Evolutionary conservation across 2,329 filamentous ascomycete species (phyloP).

Genomic region (Plenodomus lindquistii): DNA sequence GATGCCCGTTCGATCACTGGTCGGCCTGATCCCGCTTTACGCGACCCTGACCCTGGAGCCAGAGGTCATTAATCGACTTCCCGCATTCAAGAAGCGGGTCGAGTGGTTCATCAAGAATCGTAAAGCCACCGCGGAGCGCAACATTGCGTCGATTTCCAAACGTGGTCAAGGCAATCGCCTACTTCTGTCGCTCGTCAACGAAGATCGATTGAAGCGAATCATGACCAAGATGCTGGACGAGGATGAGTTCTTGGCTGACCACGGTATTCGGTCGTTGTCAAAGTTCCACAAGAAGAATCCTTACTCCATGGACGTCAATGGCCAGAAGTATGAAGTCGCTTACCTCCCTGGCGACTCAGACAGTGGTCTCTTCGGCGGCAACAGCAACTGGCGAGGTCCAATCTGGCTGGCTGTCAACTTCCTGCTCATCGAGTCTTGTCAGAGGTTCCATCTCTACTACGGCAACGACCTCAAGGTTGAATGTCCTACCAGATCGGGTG

Average conservation of each 20-base stretch:
- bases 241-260: slow-evolving; percentile 86
- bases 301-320: slow-evolving; percentile 94
- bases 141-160: slow-evolving; percentile 90
- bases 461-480: slow-evolving; percentile 86
- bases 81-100: slow-evolving; percentile 88
- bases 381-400: slow-evolving; percentile 95
- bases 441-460: slow-evolving; percentile 95
- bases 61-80: slow-evolving; percentile 87
- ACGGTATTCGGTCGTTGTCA: slow-evolving; percentile 89
- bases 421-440: slow-evolving; percentile 88
- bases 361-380: slow-evolving; percentile 91
- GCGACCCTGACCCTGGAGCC: slow-evolving; percentile 91
- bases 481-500: slow-evolving; percentile 89
- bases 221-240: slow-evolving; percentile 91
- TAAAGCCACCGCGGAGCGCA: slow-evolving; percentile 84
- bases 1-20: slow-evolving; percentile 86
- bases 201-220: slow-evolving; percentile 87
- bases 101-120: slow-evolving; percentile 94
- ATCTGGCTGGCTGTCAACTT: slow-evolving; percentile 98
- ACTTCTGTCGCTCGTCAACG: slow-evolving; percentile 86
- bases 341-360: slow-evolving; percentile 97
- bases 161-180: slow-evolving; percentile 89
- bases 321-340: slow-evolving; percentile 81
- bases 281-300: slow-evolving; percentile 90
- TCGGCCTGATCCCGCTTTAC: slow-evolving; percentile 91